These are phyloP conservation scores for Aspergillus neotritici DNA, from an alignment of 2,329 filamentous ascomycete genomes.

Conservation along the genomic window DNA sequence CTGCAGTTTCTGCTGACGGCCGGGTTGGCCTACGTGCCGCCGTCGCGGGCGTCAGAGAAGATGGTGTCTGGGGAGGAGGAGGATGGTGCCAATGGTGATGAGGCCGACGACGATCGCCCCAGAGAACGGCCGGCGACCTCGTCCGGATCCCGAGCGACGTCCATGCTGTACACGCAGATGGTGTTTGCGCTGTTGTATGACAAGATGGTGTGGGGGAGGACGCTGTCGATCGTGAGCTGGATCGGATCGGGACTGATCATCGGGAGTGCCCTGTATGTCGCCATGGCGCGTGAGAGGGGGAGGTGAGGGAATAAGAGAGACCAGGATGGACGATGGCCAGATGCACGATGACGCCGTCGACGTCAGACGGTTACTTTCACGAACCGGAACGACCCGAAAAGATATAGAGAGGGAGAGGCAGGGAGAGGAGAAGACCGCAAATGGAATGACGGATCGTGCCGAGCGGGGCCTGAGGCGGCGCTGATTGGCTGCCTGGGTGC, in stretches of 20 bases:
- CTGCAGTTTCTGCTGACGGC: constrained; percentile 83
- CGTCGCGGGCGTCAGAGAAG: constrained; percentile 24
- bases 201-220: constrained; percentile 57
- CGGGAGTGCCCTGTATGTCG: constrained; percentile 61
- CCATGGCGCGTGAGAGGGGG: constrained; percentile 45
- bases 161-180: constrained; percentile 67
- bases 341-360: constrained; percentile 1
- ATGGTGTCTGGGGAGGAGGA: too few species aligned
- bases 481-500: too few species aligned
- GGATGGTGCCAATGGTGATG: not conserved
- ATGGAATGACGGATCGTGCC: too few species aligned
- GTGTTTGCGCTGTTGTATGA: constrained; percentile 62
- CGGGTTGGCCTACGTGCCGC: constrained; percentile 67
- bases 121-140: constrained; percentile 6
- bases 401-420: too few species aligned
- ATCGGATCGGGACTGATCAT: constrained; percentile 59
- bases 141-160: constrained; percentile 50
- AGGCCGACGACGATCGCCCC: not conserved
- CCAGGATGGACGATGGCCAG: not conserved
- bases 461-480: too few species aligned
- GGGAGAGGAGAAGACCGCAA: too few species aligned
- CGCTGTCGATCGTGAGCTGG: constrained; percentile 53
- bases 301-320: constrained; percentile 4
- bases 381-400: too few species aligned
- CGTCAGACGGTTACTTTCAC: too few species aligned